Base-by-base conservation (phyloP, 306 rosid genomes). In the Geum urbanum region DNA sequence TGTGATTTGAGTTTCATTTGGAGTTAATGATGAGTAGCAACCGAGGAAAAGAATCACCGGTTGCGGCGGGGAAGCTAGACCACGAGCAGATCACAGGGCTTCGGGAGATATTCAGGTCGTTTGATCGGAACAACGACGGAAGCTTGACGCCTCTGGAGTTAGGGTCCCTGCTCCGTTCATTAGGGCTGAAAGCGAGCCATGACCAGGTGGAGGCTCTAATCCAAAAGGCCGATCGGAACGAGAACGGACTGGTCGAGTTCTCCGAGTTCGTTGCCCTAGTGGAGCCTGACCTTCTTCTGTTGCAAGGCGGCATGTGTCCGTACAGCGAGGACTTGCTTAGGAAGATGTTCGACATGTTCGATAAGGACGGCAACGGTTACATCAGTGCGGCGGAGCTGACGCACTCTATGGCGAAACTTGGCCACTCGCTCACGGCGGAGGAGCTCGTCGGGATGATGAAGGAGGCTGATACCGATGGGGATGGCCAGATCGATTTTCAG, bases 331-430 rank as follows among this genome's bases (percentile, higher is more conserved):
- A 86, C 19, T 85, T 86, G 71, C 72, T 88, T 40, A 65, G 60
- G 60, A 74, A 66, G 53, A 73, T 88, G 41, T 88, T 88, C 68
- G 47, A 72, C 7, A 41, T 88, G 84, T 88, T 88, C 35, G 95
- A 88, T 8, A 70, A 83, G 27, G 89, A 86, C 11, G 89, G 89
- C 16, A 82, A 88, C 11, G 95, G 89, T 7, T 82, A 68, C 69
- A 86, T 88, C 66, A 88, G 89, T 0, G 91, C 91, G 0, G 91
- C 95, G 1, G 95, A 88, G 76, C 53, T 88, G 70, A 89, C 87
- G 0, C 95, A 84, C 68, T 88, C 95, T 3, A 88, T 88, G 95
- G 95, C 89, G 1, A 82, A 71, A 62, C 78, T 88, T 1, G 95
- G 89, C 5, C 95, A 88, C 16, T 83, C 87, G 0, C 81, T 86